Conservation (phyloP, 257 asterid genomes). For the Coffea eugenioides region DNA sequence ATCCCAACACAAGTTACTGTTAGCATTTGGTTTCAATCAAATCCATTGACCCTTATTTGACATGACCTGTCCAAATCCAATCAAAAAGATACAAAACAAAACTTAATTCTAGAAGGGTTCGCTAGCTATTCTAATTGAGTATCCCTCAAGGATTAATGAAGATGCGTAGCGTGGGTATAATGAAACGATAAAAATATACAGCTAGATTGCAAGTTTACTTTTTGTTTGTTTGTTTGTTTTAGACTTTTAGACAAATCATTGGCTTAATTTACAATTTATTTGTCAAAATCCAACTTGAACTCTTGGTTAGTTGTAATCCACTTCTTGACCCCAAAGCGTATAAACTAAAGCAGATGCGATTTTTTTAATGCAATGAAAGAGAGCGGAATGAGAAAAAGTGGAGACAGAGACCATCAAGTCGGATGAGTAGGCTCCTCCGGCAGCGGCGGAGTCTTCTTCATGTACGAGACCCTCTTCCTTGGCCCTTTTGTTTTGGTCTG, state of each 20-base stretch:
- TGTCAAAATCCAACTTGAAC: slow-evolving; percentile 13
- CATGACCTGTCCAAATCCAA: not conserved
- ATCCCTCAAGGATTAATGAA: not conserved
- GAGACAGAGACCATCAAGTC: slow-evolving; percentile 23
- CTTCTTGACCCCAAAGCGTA: slow-evolving; percentile 16
- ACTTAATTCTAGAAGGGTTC: not conserved
- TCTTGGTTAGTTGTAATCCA: slow-evolving; percentile 36
- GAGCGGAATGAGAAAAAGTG: not conserved
- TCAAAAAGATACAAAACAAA: not conserved
- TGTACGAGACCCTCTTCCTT: no score
- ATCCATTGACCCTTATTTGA: slow-evolving; percentile 1
- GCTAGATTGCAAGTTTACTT: not conserved
- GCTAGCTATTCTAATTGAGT: not conserved
- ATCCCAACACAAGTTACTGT: not conserved
- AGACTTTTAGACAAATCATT: slow-evolving; percentile 6
- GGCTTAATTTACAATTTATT: slow-evolving; percentile 2
- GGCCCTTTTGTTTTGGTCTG: not conserved
- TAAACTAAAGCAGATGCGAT: not conserved
- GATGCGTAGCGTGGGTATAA: not conserved
- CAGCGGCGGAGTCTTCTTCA: slow-evolving; percentile 13
- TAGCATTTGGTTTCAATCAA: not conserved
- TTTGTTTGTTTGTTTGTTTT: slow-evolving; percentile 16
- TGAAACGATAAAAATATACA: not conserved
- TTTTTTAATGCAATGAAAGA: not conserved
- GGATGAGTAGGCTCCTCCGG: not conserved